Evolutionary conservation across 495 filamentous ascomycete species (phyloP).

Genomic region (Penicillium samsonianum): DNA sequence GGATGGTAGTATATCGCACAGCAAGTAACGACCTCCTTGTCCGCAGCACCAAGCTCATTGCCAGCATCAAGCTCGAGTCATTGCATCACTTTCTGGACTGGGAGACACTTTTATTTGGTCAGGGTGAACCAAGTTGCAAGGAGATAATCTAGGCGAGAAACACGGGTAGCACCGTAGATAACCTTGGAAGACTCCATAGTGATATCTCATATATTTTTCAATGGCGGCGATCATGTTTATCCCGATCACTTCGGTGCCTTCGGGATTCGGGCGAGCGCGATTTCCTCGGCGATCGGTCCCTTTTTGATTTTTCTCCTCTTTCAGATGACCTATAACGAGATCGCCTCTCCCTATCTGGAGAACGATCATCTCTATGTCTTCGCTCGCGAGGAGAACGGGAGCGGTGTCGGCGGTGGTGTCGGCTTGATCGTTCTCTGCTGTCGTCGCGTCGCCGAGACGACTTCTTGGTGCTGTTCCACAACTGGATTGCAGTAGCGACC

Average conservation of each 20-base stretch:
- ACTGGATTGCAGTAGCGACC: constrained; percentile 67
- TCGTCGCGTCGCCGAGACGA: constrained; percentile 38
- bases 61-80: not conserved
- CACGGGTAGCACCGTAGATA: not conserved
- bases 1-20: not conserved
- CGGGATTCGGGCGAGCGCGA: constrained; percentile 41
- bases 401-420: constrained; percentile 60
- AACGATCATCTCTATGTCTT: constrained; percentile 38
- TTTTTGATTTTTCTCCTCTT: constrained; percentile 27
- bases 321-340: constrained; percentile 32
- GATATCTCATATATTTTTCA: constrained; percentile 21
- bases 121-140: not conserved
- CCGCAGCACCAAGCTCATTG: not conserved
- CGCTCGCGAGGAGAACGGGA: constrained; percentile 36
- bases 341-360: constrained; percentile 35
- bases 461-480: constrained; percentile 47
- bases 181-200: not conserved
- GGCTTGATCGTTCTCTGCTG: constrained; percentile 44
- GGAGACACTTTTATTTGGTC: not conserved
- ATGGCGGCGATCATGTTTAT: constrained; percentile 37
- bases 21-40: not conserved
- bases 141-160: not conserved
- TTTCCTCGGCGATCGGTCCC: constrained; percentile 30
- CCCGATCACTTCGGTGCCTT: constrained; percentile 36
- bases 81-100: not conserved